Conservation (phyloP, 768 basidiomycete species). For the Termitomyces heimii region DNA sequence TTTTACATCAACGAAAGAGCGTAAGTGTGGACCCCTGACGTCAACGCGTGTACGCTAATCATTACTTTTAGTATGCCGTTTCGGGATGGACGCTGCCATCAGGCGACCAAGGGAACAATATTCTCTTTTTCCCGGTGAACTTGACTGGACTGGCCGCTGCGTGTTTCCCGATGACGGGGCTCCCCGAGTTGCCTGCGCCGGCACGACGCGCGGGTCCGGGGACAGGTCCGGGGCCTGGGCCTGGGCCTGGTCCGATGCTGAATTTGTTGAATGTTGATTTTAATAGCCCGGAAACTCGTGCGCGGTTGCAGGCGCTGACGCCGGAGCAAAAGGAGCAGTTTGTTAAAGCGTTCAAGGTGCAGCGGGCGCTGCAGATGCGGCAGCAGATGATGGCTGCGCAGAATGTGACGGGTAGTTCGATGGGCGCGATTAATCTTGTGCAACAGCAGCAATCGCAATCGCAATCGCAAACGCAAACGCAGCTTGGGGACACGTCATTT, state of each 20-base stretch:
- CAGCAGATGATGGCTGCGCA: slow-evolving; percentile 7
- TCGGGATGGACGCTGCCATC: slow-evolving; percentile 30
- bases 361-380: neutral
- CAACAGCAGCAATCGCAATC: slow-evolving; percentile 12
- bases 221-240: too few relatives aligned
- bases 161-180: slow-evolving; percentile 31
- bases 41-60: neutral
- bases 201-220: too few relatives aligned
- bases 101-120: slow-evolving; percentile 26
- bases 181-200: slow-evolving; percentile 30
- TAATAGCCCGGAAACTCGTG: slow-evolving; percentile 11
- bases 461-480: slow-evolving; percentile 16
- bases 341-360: slow-evolving; percentile 14
- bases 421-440: slow-evolving; percentile 2
- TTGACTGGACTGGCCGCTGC: slow-evolving; percentile 22
- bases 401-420: neutral
- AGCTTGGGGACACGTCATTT: slow-evolving; percentile 8
- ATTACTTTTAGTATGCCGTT: slow-evolving; percentile 28
- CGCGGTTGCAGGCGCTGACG: slow-evolving; percentile 18
- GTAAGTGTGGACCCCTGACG: slow-evolving; percentile 27
- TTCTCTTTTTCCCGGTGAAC: slow-evolving; percentile 32
- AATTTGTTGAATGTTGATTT: slow-evolving; percentile 6
- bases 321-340: slow-evolving; percentile 20
- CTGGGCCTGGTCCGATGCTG: neutral
- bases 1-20: slow-evolving; percentile 36